These are phyloP conservation scores for Dianthus caryophyllus DNA, from an alignment of 148 eudicot genomes.

Conservation along the genomic window DNA sequence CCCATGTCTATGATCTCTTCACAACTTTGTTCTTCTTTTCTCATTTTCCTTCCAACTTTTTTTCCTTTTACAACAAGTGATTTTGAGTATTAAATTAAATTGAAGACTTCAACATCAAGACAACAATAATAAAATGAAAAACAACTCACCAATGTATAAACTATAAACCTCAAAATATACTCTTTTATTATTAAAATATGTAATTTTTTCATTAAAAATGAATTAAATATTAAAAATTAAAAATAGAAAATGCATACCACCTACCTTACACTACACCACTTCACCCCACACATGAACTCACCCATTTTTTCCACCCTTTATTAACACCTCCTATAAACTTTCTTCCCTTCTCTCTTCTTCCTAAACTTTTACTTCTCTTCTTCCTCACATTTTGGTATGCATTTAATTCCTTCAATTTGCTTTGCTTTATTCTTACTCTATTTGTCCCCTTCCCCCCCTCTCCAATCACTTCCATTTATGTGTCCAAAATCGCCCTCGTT, in stretches of 20 bases:
- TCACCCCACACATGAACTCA: constrained; percentile 3
- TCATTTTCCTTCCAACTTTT: no score
- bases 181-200: no score
- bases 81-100: background rate
- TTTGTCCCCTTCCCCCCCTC: background rate
- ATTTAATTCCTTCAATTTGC: background rate
- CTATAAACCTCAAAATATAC: background rate
- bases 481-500: background rate
- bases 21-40: background rate
- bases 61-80: background rate
- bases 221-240: background rate
- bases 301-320: constrained; percentile 19
- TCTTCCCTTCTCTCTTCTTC: constrained; percentile 12
- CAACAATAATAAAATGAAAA: constrained; percentile 18
- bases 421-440: constrained; percentile 15
- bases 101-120: constrained; percentile 52
- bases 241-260: constrained; percentile 9
- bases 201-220: constrained; percentile 26
- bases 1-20: constrained; percentile 18
- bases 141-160: constrained; percentile 13
- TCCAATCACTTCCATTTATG: background rate
- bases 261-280: constrained; percentile 34
- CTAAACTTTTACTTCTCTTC: constrained; percentile 1
- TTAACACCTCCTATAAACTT: constrained; percentile 4
- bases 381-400: constrained; percentile 6